A percentile compares a stretch with the other conserved stretches of the same genome.
Evolutionary conservation across 139 green algal genomes (phyloP).

Genomic region (Chlamydomonas applanata): DNA sequence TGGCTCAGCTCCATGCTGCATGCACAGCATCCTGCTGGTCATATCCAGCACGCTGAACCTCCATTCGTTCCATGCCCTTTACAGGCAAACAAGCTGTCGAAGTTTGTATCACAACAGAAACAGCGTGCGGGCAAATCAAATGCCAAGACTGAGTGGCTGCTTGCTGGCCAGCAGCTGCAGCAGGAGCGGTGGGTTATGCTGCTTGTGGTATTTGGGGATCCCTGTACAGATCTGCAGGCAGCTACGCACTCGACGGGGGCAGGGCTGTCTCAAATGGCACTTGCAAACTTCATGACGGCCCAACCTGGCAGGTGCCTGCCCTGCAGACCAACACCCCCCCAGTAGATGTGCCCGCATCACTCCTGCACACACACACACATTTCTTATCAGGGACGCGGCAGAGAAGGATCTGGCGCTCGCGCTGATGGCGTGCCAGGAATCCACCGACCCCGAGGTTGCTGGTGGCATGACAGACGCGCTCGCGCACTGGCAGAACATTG

Average conservation of each 20-base stretch:
- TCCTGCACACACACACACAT: not conserved
- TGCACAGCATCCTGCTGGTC: too few species aligned
- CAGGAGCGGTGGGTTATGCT: not conserved
- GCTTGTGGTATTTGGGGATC: not conserved
- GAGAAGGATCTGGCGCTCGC: not conserved
- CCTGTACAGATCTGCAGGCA: not conserved
- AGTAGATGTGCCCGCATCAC: too few species aligned
- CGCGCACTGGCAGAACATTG: not conserved
- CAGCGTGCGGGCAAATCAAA: not conserved
- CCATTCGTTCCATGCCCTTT: too few species aligned
- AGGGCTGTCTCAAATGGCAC: too few species aligned
- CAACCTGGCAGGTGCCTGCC: too few species aligned
- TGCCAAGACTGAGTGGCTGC: conserved; percentile 7
- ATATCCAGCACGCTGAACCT: too few species aligned
- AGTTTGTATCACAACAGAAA: conserved; percentile 2
- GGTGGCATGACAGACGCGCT: not conserved
- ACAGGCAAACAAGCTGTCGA: conserved; percentile 2
- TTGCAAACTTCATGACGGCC: too few species aligned
- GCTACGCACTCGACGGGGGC: not conserved
- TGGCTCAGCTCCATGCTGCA: too few species aligned
- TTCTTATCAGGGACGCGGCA: not conserved
- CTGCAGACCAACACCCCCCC: too few species aligned
- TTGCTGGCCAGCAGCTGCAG: conserved; percentile 6
- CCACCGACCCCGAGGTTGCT: not conserved
- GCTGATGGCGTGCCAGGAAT: not conserved